Evolutionary conservation across 176 grass and related monocot species (phyloP).

Genomic region (Oryza coarctata): DNA sequence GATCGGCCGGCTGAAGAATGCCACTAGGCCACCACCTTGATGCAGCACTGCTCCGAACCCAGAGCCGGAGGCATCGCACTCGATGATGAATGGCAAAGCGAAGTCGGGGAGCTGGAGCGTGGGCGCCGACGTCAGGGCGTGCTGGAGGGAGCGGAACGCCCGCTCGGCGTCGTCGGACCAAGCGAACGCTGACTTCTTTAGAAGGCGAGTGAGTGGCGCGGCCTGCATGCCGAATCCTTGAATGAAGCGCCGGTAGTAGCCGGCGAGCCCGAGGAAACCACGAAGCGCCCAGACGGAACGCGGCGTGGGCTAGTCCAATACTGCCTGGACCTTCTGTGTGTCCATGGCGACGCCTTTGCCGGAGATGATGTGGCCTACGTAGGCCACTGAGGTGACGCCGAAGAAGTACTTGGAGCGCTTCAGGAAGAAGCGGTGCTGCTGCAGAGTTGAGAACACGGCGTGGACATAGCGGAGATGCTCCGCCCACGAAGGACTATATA

Average conservation of each 20-base stretch:
- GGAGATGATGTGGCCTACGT: not conserved
- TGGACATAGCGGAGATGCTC: not conserved
- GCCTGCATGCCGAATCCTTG: no score
- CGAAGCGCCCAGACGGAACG: fast-evolving
- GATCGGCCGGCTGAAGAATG: not conserved
- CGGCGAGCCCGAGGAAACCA: no score
- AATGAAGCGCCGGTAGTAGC: no score
- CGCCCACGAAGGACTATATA: not conserved
- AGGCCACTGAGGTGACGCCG: not conserved
- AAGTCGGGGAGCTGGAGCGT: not conserved
- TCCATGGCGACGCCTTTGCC: not conserved
- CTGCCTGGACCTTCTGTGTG: not conserved
- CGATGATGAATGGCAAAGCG: not conserved
- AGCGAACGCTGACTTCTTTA: no score
- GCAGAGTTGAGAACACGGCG: fast-evolving
- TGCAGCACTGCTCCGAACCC: not conserved
- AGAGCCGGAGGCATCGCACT: not conserved
- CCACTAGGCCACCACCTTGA: not conserved
- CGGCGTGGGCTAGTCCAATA: not conserved
- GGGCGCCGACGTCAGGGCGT: not conserved
- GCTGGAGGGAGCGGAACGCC: not conserved
- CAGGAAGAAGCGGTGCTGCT: not conserved
- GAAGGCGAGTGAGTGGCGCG: no score
- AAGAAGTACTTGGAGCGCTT: not conserved
- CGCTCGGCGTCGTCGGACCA: no score